These are phyloP conservation scores for Sphaceloma murrayae DNA, from an alignment of 2,329 filamentous ascomycete genomes.

Conservation along the genomic window DNA sequence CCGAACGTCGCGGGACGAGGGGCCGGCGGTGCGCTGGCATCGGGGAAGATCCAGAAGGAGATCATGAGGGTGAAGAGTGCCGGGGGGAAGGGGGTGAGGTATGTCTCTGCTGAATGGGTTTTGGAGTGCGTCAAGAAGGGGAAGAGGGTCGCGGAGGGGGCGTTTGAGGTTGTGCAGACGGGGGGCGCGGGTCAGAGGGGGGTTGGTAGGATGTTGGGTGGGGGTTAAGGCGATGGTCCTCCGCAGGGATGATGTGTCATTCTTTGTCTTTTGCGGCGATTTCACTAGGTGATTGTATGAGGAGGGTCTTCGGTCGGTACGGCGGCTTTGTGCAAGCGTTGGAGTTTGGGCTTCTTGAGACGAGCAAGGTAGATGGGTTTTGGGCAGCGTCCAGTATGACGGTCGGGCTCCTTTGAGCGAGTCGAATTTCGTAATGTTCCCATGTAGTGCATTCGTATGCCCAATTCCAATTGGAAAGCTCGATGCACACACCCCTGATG, in stretches of 20 bases:
- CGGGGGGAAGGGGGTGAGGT: slow-evolving; percentile 63
- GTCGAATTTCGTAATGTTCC: no score
- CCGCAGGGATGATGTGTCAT: neutral
- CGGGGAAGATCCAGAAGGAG: slow-evolving; percentile 72
- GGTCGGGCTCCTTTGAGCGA: no score
- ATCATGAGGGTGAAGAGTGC: slow-evolving; percentile 45
- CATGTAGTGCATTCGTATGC: no score
- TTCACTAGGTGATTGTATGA: no score
- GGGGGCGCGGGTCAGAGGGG: slow-evolving; percentile 7
- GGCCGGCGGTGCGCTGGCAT: slow-evolving; percentile 65
- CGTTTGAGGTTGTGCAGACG: slow-evolving; percentile 45
- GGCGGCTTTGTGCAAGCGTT: no score
- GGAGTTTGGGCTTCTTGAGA: no score
- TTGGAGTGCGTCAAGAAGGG: slow-evolving; percentile 73
- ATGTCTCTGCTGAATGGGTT: slow-evolving; percentile 74
- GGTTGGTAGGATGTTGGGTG: slow-evolving; percentile 5
- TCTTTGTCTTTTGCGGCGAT: no score
- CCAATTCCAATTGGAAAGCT: no score
- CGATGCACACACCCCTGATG: no score
- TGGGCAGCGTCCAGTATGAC: no score
- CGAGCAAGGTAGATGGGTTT: no score
- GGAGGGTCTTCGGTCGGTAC: no score
- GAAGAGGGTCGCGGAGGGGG: slow-evolving; percentile 63
- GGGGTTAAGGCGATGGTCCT: neutral
- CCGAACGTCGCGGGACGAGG: slow-evolving; percentile 36